Evolutionary conservation across 805 yeast species (phyloP).

Genomic region (Schwanniomyces vanrijiae): DNA sequence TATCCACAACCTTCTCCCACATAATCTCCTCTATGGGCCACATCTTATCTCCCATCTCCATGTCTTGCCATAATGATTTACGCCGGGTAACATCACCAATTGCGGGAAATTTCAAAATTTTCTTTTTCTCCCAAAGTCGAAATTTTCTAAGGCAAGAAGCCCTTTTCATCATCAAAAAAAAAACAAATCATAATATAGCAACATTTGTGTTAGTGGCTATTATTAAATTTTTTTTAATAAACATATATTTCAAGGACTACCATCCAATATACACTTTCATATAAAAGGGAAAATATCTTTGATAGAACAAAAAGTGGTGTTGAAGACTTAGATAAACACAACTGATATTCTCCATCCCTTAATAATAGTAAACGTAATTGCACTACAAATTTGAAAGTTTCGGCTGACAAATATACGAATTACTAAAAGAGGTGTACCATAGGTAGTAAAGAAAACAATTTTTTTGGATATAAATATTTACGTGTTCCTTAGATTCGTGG

Average conservation of each 20-base stretch:
- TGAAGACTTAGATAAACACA: background rate
- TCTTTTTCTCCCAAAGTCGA: slow-evolving; percentile 1
- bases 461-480: slow-evolving; percentile 1
- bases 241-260: background rate
- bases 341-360: background rate
- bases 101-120: slow-evolving; percentile 4
- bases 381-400: background rate
- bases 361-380: slow-evolving; percentile 1
- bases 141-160: slow-evolving; percentile 1
- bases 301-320: slow-evolving; percentile 1
- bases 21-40: background rate
- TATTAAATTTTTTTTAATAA: slow-evolving; percentile 1
- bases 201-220: slow-evolving; percentile 1
- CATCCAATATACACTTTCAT: background rate
- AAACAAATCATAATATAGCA: slow-evolving; percentile 3
- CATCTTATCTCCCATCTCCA: background rate
- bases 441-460: background rate
- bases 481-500: slow-evolving; percentile 1
- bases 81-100: slow-evolving; percentile 2
- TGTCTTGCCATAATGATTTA: background rate
- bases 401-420: background rate
- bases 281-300: background rate
- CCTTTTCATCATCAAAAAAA: slow-evolving; percentile 1
- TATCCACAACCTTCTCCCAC: background rate
- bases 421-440: background rate